phyloP scores from a whole-genome alignment of 2,329 filamentous ascomycete genomes.

The Paracamarosporium sp. region DNA sequence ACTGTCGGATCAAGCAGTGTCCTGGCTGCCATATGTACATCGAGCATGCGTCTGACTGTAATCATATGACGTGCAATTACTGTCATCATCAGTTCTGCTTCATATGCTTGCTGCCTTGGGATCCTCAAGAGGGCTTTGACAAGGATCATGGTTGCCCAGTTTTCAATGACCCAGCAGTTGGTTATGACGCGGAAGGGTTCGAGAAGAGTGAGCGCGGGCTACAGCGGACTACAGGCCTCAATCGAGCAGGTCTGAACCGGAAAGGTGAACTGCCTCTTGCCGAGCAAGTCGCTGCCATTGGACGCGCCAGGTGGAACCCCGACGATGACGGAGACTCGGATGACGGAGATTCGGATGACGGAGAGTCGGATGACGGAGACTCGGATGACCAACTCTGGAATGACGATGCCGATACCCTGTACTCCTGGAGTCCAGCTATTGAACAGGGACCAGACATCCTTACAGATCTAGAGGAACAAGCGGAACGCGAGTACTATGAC shows the following conservation, averaged over 20 bases:
- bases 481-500: not conserved
- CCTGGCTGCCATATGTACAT: not conserved
- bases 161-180: not conserved
- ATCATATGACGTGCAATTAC: not conserved
- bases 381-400: not conserved
- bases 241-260: not conserved
- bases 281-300: not conserved
- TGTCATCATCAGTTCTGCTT: not conserved
- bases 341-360: not conserved
- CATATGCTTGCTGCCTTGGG: not conserved
- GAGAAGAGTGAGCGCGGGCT: not conserved
- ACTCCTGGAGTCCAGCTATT: not conserved
- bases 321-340: not conserved
- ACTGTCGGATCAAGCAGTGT: constrained; percentile 7
- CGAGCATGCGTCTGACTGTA: not conserved
- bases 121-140: not conserved
- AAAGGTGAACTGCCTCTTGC: not conserved
- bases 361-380: not conserved
- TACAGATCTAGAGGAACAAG: not conserved
- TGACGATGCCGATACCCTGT: not conserved
- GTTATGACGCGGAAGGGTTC: constrained; percentile 1
- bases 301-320: too few relatives aligned
- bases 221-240: not conserved
- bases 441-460: too few relatives aligned
- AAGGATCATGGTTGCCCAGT: not conserved